A percentile compares a stretch with the other conserved stretches of the same genome.
Evolutionary conservation across 2,329 filamentous ascomycete species (phyloP).

Genomic region (Colletotrichum gloeosporioides): DNA sequence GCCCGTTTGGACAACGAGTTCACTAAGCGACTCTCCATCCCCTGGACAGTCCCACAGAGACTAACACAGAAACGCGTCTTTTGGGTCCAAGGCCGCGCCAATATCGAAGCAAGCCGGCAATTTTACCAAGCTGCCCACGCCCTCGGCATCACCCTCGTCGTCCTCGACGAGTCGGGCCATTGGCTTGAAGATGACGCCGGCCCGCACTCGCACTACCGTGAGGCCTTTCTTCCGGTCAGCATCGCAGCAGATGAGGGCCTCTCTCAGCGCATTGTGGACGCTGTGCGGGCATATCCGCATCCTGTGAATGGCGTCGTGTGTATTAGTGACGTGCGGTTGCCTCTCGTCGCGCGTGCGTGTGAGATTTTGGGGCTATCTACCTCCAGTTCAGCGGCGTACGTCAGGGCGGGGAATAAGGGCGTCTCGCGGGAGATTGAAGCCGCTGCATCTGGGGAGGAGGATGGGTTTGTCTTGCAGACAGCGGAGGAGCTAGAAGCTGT

Average conservation of each 20-base stretch:
- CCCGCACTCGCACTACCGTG: constrained; percentile 29
- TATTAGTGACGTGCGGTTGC: constrained; percentile 34
- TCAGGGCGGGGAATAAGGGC: constrained; percentile 34
- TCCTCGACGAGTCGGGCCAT: constrained; percentile 40
- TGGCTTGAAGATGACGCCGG: constrained; percentile 36
- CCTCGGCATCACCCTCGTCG: constrained; percentile 39
- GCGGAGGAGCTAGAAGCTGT: constrained; percentile 22
- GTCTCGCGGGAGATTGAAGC: constrained; percentile 25
- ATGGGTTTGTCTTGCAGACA: not conserved
- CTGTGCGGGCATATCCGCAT: constrained; percentile 23
- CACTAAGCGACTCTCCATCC: not conserved
- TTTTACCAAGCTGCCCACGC: constrained; percentile 19
- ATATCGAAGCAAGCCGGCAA: not conserved
- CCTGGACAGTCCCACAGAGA: not conserved
- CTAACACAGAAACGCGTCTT: not conserved
- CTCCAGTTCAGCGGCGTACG: constrained; percentile 28
- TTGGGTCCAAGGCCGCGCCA: constrained; percentile 4
- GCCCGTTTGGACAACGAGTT: not conserved
- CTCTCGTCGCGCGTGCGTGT: constrained; percentile 34
- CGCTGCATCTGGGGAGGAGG: constrained; percentile 10
- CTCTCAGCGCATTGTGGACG: constrained; percentile 31
- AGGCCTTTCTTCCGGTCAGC: constrained; percentile 35
- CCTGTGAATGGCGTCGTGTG: constrained; percentile 41
- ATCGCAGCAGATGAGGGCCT: constrained; percentile 32
- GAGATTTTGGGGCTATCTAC: constrained; percentile 36